phyloP scores from a whole-genome alignment of 805 yeast genomes.

The Candida coleopterorum region DNA sequence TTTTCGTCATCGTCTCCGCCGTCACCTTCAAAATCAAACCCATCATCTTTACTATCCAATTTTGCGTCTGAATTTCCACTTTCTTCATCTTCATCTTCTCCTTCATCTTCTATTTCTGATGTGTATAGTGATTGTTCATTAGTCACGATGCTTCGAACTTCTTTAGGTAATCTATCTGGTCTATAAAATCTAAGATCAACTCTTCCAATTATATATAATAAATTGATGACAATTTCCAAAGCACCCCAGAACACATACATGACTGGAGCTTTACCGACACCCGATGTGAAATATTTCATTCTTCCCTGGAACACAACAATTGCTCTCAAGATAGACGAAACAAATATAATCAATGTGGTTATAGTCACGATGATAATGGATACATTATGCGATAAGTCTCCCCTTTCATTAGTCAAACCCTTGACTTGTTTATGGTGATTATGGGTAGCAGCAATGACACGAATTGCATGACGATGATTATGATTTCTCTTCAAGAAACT shows the following conservation, averaged over 20 bases:
- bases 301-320: slow-evolving; percentile 13
- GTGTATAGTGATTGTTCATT: slow-evolving; percentile 24
- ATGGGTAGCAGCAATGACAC: slow-evolving; percentile 55
- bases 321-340: slow-evolving; percentile 45
- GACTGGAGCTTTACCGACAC: slow-evolving; percentile 31
- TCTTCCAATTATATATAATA: slow-evolving; percentile 53
- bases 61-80: not conserved
- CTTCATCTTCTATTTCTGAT: slow-evolving; percentile 6
- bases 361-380: slow-evolving; percentile 43
- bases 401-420: slow-evolving; percentile 29
- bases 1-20: slow-evolving; percentile 5
- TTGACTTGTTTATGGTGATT: slow-evolving; percentile 26
- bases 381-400: slow-evolving; percentile 42
- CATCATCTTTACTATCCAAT: not conserved
- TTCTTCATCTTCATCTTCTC: not conserved
- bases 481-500: slow-evolving; percentile 41
- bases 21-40: too few species aligned
- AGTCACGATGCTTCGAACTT: slow-evolving; percentile 27
- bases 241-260: slow-evolving; percentile 67
- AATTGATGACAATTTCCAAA: slow-evolving; percentile 51
- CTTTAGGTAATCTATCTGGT: slow-evolving; percentile 49
- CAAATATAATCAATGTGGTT: slow-evolving; percentile 45
- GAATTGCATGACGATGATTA: slow-evolving; percentile 40
- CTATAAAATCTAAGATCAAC: slow-evolving; percentile 72
- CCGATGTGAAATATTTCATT: slow-evolving; percentile 15